Conservation (phyloP, 1,284 basidiomycete genomes). For the Tremellales sp. region DNA sequence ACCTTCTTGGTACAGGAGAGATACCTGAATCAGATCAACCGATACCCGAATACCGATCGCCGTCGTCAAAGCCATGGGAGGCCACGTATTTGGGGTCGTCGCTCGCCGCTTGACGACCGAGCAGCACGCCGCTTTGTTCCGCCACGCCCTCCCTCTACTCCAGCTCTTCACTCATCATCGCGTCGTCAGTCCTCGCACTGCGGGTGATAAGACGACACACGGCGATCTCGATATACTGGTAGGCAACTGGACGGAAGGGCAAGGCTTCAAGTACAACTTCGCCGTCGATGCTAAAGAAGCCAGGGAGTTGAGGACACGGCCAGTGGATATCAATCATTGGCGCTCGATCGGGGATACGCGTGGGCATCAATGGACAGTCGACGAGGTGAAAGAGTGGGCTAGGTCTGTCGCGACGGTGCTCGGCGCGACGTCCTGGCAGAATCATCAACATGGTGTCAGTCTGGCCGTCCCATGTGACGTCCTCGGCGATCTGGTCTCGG, state of each 20-base stretch:
- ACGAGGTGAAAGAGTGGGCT: constrained; percentile 14
- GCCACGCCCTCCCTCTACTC: constrained; percentile 3
- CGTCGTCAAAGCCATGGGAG: no score
- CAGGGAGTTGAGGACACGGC: neutral
- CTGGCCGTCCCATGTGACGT: constrained; percentile 9
- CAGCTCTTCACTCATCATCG: neutral
- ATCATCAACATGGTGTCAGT: constrained; percentile 8
- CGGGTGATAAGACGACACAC: constrained; percentile 22
- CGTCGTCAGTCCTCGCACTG: neutral
- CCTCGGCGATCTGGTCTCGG: neutral
- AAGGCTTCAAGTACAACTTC: constrained; percentile 13
- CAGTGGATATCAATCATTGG: neutral
- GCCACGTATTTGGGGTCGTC: constrained; percentile 23
- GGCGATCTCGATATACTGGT: constrained; percentile 38
- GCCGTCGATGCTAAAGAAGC: constrained; percentile 1
- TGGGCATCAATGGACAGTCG: constrained; percentile 5
- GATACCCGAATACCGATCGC: neutral
- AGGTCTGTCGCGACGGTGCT: constrained; percentile 6
- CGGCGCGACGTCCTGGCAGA: constrained; percentile 8
- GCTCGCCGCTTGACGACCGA: constrained; percentile 22
- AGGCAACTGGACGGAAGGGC: neutral
- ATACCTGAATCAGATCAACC: no score
- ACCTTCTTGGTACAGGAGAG: no score
- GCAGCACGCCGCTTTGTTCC: constrained; percentile 15
- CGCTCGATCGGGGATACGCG: neutral